A percentile compares a stretch with the other conserved stretches of the same genome.
Conservation (phyloP, 1,284 basidiomycete genomes). For the Malassezia sympodialis region DNA sequence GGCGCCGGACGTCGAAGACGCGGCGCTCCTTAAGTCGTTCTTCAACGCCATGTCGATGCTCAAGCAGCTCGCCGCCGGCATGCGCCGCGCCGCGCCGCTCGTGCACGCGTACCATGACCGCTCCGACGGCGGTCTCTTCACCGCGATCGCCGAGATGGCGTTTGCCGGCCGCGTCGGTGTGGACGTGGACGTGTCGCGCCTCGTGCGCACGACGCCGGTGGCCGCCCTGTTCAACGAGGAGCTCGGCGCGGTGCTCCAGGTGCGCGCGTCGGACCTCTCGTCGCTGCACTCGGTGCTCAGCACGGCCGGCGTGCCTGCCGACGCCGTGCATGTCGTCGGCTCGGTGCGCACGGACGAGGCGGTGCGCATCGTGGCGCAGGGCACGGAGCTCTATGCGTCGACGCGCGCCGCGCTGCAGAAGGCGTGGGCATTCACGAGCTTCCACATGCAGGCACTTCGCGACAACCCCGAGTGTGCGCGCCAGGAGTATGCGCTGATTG, state of each 20-base stretch:
- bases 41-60: conserved; percentile 65
- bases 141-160: conserved; percentile 86
- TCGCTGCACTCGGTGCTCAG: conserved; percentile 60
- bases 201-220: conserved; percentile 51
- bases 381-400: conserved; percentile 19
- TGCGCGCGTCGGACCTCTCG: conserved; percentile 58
- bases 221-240: conserved; percentile 88
- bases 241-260: conserved; percentile 83
- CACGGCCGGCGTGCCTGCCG: conserved; percentile 62
- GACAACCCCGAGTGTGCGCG: conserved; percentile 70
- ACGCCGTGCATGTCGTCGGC: conserved; percentile 66
- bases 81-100: conserved; percentile 54
- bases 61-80: conserved; percentile 51
- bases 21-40: conserved; percentile 67
- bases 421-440: conserved; percentile 88
- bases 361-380: conserved; percentile 51
- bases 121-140: conserved; percentile 89
- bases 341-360: conserved; percentile 52
- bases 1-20: conserved; percentile 76
- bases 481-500: conserved; percentile 73
- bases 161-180: conserved; percentile 81
- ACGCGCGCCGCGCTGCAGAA: conserved; percentile 64
- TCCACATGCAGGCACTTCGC: conserved; percentile 75
- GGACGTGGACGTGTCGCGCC: conserved; percentile 58
- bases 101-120: conserved; percentile 95